phyloP scores from a whole-genome alignment of 1,139 yeast species.

The Debaryomyces coudertii region DNA sequence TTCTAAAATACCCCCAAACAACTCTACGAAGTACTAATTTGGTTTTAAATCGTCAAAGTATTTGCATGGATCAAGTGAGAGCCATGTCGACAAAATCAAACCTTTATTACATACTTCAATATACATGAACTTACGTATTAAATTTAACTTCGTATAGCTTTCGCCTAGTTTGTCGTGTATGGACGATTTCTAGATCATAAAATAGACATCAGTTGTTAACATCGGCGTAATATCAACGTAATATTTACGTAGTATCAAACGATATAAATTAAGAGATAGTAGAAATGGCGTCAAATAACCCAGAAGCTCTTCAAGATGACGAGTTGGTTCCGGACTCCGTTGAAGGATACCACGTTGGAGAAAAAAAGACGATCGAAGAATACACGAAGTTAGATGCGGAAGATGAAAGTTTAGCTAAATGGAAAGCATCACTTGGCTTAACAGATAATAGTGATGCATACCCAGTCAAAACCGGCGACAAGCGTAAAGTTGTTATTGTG shows the following conservation, averaged over 20 bases:
- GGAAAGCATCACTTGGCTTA: conserved; percentile 91
- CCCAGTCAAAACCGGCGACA: conserved; percentile 72
- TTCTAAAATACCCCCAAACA: background rate
- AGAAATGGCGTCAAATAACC: conserved; percentile 7
- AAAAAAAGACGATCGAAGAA: conserved; percentile 84
- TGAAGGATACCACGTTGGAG: conserved; percentile 76
- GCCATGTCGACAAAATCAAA: background rate
- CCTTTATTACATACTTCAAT: background rate
- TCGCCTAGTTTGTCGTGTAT: background rate
- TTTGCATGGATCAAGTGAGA: background rate
- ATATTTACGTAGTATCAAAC: background rate
- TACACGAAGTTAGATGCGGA: conserved; percentile 84
- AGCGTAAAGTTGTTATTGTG: conserved; percentile 74
- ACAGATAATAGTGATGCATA: conserved; percentile 54
- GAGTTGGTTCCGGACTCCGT: conserved; percentile 66
- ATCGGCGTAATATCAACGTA: background rate
- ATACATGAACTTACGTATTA: background rate
- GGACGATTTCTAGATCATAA: conserved; percentile 4
- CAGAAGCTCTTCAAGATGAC: conserved; percentile 39
- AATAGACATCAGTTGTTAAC: conserved; percentile 1
- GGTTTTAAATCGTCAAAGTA: background rate
- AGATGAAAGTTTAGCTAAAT: conserved; percentile 86
- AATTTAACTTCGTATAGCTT: background rate
- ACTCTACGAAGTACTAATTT: background rate
- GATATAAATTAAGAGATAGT: background rate